These are phyloP conservation scores for Phytophthora fragariaefolia DNA, from an alignment of 352 stramenopile species.

Conservation along the genomic window DNA sequence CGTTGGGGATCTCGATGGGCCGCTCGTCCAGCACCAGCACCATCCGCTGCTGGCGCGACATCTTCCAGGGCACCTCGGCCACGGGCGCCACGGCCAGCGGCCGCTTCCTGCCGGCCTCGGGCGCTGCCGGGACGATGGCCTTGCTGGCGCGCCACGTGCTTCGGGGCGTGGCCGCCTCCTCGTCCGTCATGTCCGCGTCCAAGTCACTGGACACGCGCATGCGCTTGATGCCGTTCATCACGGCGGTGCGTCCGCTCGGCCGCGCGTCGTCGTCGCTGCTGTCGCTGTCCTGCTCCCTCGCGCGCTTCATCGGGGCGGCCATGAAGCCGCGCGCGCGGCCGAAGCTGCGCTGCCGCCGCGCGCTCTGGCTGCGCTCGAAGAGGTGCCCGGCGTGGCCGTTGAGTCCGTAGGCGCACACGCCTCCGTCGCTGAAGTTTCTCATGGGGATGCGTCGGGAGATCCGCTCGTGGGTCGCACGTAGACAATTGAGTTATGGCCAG, in stretches of 20 bases:
- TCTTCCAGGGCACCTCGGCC: slow-evolving; percentile 23
- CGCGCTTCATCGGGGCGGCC: slow-evolving; percentile 45
- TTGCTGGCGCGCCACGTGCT: slow-evolving; percentile 31
- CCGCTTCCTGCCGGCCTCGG: slow-evolving; percentile 24
- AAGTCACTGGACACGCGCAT: slow-evolving; percentile 57
- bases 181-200: slow-evolving; percentile 49
- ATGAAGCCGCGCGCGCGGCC: slow-evolving; percentile 42
- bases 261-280: slow-evolving; percentile 20
- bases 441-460: slow-evolving; percentile 20
- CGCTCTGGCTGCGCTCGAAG: slow-evolving; percentile 50
- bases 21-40: neutral
- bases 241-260: slow-evolving; percentile 14
- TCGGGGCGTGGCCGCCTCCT: slow-evolving; percentile 28
- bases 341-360: slow-evolving; percentile 59
- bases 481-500: slow-evolving; percentile 31
- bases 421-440: slow-evolving; percentile 35
- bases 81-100: slow-evolving; percentile 20
- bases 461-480: slow-evolving; percentile 7
- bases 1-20: slow-evolving; percentile 24
- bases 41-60: slow-evolving; percentile 9
- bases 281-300: slow-evolving; percentile 32
- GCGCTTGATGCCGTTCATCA: slow-evolving; percentile 75
- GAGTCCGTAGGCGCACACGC: slow-evolving; percentile 48
- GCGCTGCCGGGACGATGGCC: slow-evolving; percentile 25
- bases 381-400: slow-evolving; percentile 45